Percentiles rank a stretch among this genome's conserved stretches.
phyloP scores from a whole-genome alignment of 169 alveolate species.

The Eimeria praecox region DNA sequence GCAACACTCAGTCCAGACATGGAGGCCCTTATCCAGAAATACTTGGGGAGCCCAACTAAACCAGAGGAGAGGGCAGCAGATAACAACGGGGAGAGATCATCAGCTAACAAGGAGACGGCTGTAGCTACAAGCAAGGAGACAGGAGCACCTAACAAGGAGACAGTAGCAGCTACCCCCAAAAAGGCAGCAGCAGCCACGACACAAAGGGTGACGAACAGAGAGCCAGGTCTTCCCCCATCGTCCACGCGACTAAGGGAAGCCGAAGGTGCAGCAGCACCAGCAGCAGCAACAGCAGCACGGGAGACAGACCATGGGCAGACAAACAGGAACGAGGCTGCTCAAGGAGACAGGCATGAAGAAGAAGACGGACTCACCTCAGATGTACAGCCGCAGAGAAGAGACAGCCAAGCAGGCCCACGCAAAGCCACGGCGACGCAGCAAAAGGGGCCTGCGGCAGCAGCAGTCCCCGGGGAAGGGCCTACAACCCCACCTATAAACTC shows the following conservation, averaged over 20 bases:
- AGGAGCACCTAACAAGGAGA: neutral
- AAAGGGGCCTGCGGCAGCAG: too few relatives aligned
- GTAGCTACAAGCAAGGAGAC: neutral
- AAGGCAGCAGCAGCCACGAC: neutral
- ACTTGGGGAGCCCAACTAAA: neutral
- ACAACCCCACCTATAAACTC: neutral
- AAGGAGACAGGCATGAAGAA: neutral
- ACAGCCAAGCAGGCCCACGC: too few relatives aligned
- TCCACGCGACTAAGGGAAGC: neutral
- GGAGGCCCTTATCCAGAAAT: constrained; percentile 29
- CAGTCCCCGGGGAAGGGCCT: neutral
- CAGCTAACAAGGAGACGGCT: neutral
- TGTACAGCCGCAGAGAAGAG: neutral
- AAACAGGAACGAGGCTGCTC: neutral
- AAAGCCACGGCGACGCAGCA: too few relatives aligned
- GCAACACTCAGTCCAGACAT: neutral
- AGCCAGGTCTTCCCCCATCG: neutral
- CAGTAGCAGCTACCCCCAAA: neutral
- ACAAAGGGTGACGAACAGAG: neutral
- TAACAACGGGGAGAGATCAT: neutral
- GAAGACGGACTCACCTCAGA: neutral
- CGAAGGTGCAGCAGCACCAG: neutral
- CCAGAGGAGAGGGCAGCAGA: too few relatives aligned
- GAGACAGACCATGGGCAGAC: neutral
- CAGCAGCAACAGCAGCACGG: constrained; percentile 1